A percentile compares a stretch with the other conserved stretches of the same genome.
phyloP scores from a whole-genome alignment of 768 basidiomycete genomes.

The Albatrellus ellisii region DNA sequence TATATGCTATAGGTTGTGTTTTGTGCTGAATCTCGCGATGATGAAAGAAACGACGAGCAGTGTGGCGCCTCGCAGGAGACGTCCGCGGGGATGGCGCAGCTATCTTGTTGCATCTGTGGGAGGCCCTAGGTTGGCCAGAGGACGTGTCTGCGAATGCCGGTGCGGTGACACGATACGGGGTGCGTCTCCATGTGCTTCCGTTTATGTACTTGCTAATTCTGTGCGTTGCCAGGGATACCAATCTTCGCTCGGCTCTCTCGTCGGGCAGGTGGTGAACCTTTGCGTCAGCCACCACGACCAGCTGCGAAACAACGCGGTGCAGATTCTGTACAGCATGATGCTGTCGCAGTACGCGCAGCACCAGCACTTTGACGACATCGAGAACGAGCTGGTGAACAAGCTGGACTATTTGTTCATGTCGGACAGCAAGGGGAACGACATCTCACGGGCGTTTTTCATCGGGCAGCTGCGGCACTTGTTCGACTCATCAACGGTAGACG shows the following conservation, averaged over 20 bases:
- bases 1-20: neutral
- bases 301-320: slow-evolving; percentile 79
- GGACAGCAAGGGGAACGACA: slow-evolving; percentile 82
- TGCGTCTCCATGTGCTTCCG: slow-evolving; percentile 24
- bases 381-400: slow-evolving; percentile 84
- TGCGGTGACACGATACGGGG: slow-evolving; percentile 52
- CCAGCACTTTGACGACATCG: slow-evolving; percentile 78
- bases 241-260: slow-evolving; percentile 65
- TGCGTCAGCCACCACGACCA: slow-evolving; percentile 94
- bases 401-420: slow-evolving; percentile 90
- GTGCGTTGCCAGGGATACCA: slow-evolving; percentile 57
- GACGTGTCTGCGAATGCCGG: slow-evolving; percentile 38
- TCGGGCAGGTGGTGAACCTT: slow-evolving; percentile 82
- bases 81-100: slow-evolving; percentile 84
- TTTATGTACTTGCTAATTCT: slow-evolving; percentile 6
- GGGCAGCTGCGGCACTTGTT: slow-evolving; percentile 84
- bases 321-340: slow-evolving; percentile 93
- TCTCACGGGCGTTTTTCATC: slow-evolving; percentile 88
- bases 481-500: slow-evolving; percentile 71
- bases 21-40: neutral
- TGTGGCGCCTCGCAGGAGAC: slow-evolving; percentile 95
- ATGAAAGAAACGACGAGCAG: slow-evolving; percentile 77
- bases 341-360: slow-evolving; percentile 81
- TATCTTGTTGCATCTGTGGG: slow-evolving; percentile 73
- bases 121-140: slow-evolving; percentile 70